Evolutionary conservation across 192 early-diverging fungal genomes (phyloP).

Genomic region (Gamsiella multidivaricata): DNA sequence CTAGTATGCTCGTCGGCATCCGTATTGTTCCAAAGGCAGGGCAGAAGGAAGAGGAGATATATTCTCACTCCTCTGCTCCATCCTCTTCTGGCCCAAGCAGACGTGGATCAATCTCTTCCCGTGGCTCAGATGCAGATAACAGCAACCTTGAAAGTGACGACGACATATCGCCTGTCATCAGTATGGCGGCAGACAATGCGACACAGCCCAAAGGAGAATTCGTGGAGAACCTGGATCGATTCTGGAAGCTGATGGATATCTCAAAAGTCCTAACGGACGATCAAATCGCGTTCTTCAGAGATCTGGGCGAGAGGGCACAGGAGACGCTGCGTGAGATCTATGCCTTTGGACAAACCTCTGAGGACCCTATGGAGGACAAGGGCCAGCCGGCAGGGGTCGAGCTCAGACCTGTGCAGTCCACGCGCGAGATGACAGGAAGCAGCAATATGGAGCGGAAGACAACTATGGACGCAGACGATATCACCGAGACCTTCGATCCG

Average conservation of each 20-base stretch:
- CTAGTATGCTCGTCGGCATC: conserved; percentile 44
- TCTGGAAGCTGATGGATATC: conserved; percentile 1
- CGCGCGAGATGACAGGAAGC: not conserved
- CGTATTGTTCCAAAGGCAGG: conserved; percentile 27
- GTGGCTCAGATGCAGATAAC: conserved; percentile 19
- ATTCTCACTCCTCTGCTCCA: not conserved
- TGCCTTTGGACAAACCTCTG: no score
- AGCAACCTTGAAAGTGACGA: conserved; percentile 1
- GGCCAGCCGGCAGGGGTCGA: conserved; percentile 12
- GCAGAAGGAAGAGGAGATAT: not conserved
- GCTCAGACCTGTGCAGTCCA: conserved; percentile 10
- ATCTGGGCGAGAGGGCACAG: conserved; percentile 4
- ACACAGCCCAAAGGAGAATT: not conserved
- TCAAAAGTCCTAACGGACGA: conserved; percentile 5
- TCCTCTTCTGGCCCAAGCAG: conserved; percentile 6
- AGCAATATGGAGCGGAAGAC: not conserved
- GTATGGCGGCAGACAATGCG: not conserved
- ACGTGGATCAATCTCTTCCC: conserved; percentile 20
- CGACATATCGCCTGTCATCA: not conserved
- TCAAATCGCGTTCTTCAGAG: not conserved
- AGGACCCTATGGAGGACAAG: no score
- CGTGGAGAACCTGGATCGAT: not conserved
- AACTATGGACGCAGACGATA: no score
- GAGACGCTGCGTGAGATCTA: not conserved
- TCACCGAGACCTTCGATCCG: not conserved